Base-by-base conservation (phyloP, 768 basidiomycete genomes). In the Asterophora parasitica region DNA sequence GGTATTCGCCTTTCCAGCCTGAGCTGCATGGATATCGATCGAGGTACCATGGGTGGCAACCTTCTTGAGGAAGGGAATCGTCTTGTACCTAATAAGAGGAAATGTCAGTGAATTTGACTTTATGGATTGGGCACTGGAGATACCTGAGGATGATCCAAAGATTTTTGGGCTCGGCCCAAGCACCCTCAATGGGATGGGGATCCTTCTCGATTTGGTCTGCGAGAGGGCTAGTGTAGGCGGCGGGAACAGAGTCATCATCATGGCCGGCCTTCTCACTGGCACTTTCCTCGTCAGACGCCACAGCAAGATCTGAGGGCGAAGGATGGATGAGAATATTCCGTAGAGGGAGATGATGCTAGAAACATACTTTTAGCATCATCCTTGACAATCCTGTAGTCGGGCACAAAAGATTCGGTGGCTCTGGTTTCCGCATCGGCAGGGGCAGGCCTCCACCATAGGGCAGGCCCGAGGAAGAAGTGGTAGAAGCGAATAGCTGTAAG, bases 391-490 rank as follows among this genome's bases (percentile, higher is more conserved):
- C 59, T 57, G 49, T 64, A 64, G 47, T 64, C 61, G 8, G 62
- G 62, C 13, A 64, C 61, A 9, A 56, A 55, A 8, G 44, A 38
- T 13, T 42, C 43, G 4, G 37, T 42, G 11, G 44, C 48, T n/a
- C 44, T 4, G 2, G 43, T 47, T 2, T 33, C 15, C 16, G 58
- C 57, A 39, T 64, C 62, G 5, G 45, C 36, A 17, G 62, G 62
- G 19, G 62, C 46, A 8, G 44, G 33, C 11, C 62, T 54, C 42
- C 53, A 58, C 60, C 60, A 64, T 10, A 61, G 54, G 10, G 58
- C 40, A 30, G 62, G 62, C 2, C 62, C 62, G 9, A 61, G 51
- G 58, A 64, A 64, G 58, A 64, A 61, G 51, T 64, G 62, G 41
- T 61, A 61, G 48, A 54, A 60, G 11, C 60, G 57, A 15, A 64